These are phyloP conservation scores for Porcisia deanei DNA, from an alignment of 208 protist genomes.

Conservation along the genomic window DNA sequence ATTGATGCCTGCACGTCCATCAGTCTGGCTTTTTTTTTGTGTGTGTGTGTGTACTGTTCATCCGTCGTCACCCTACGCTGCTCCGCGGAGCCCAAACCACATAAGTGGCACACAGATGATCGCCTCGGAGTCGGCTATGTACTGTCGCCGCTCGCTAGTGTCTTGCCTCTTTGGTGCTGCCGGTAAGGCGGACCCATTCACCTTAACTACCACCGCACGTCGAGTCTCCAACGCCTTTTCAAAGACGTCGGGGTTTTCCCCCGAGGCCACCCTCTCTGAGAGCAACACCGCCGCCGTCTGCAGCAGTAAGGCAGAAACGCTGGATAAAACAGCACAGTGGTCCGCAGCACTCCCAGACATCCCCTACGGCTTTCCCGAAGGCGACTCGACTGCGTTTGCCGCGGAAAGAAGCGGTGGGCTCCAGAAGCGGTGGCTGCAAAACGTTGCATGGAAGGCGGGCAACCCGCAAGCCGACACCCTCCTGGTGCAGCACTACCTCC, in stretches of 20 bases:
- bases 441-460: constrained; percentile 4
- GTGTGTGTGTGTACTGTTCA: background rate
- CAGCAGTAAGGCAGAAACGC: background rate
- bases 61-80: background rate
- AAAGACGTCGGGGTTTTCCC: background rate
- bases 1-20: background rate
- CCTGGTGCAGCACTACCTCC: constrained; percentile 40
- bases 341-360: constrained; percentile 35
- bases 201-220: background rate
- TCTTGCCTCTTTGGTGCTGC: background rate
- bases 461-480: constrained; percentile 7
- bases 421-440: constrained; percentile 51
- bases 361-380: constrained; percentile 45
- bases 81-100: background rate
- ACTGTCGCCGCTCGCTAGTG: constrained; percentile 2
- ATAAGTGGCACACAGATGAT: background rate
- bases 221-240: background rate
- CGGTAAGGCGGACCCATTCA: background rate
- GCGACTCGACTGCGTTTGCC: constrained; percentile 30
- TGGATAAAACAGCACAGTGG: background rate
- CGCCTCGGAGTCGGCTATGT: background rate
- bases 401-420: constrained; percentile 60
- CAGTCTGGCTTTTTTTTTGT: background rate
- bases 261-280: background rate
- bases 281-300: background rate